Percentiles rank a stretch among this genome's conserved stretches.
These are phyloP conservation scores for Kwoniella shandongensis DNA, from an alignment of 768 basidiomycete species.

Conservation along the genomic window DNA sequence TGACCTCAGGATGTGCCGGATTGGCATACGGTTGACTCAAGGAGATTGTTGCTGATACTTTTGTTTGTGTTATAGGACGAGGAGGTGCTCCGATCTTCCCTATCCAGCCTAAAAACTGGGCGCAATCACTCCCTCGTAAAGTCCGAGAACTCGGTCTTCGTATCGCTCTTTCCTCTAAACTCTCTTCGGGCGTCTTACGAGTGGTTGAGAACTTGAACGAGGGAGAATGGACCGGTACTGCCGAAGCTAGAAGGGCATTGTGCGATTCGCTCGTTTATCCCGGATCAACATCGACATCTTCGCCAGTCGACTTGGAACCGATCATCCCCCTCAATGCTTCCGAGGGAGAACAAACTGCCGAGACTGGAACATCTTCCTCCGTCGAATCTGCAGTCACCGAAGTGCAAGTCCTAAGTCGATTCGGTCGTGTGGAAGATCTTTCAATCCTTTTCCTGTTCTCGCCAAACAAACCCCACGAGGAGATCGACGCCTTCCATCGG, in stretches of 20 bases:
- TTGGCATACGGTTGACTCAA: too few relatives aligned
- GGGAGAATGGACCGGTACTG: slow-evolving; percentile 43
- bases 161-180: slow-evolving; percentile 79
- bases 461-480: slow-evolving; percentile 16
- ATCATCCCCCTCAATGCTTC: background rate
- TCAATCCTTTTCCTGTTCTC: slow-evolving; percentile 49
- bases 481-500: slow-evolving; percentile 57
- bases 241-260: slow-evolving; percentile 69
- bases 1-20: background rate
- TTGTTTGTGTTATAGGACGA: slow-evolving; percentile 57
- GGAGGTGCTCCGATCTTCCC: slow-evolving; percentile 94
- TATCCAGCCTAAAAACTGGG: slow-evolving; percentile 86
- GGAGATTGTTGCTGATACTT: slow-evolving; percentile 40
- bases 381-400: slow-evolving; percentile 52
- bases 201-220: slow-evolving; percentile 60
- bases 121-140: slow-evolving; percentile 87
- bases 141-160: slow-evolving; percentile 90
- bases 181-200: slow-evolving; percentile 71
- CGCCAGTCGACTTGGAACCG: slow-evolving; percentile 4
- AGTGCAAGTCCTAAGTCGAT: slow-evolving; percentile 22
- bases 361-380: slow-evolving; percentile 69
- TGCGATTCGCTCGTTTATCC: slow-evolving; percentile 51
- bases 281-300: background rate
- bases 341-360: slow-evolving; percentile 6
- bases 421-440: slow-evolving; percentile 36